Evolutionary conservation across 2,329 filamentous ascomycete genomes (phyloP).

Genomic region (Tolypocladium amazonense): DNA sequence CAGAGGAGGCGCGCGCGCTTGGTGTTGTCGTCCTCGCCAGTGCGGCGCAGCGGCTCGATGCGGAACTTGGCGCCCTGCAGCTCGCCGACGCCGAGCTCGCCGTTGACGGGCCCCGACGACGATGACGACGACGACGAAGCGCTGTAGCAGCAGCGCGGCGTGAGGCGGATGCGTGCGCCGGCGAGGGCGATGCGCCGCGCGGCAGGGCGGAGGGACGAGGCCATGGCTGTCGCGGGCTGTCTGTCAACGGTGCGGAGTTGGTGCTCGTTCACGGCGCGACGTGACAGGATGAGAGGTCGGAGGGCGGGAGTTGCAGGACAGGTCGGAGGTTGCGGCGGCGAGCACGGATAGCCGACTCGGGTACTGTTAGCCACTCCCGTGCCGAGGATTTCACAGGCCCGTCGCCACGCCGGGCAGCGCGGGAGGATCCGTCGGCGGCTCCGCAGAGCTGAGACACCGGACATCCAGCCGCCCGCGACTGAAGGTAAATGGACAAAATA

Average conservation of each 20-base stretch:
- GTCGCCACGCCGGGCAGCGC: neutral
- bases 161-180: neutral
- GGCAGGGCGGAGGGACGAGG: conserved; percentile 10
- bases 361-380: neutral
- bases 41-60: conserved; percentile 78
- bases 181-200: conserved; percentile 3
- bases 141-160: neutral
- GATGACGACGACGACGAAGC: neutral
- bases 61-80: conserved; percentile 78
- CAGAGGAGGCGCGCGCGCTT: conserved; percentile 76
- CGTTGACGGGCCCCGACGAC: neutral
- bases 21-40: conserved; percentile 73
- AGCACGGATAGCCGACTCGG: neutral
- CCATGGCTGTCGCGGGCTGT: conserved; percentile 1
- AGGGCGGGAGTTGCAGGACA: neutral
- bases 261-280: neutral
- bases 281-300: neutral
- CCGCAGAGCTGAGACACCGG: neutral
- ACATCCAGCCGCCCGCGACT: neutral
- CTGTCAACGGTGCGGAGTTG: neutral
- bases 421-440: neutral
- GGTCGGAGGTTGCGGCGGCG: neutral
- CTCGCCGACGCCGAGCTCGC: conserved; percentile 72
- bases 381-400: neutral
- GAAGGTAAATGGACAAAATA: neutral